Evolutionary conservation across 768 basidiomycete species (phyloP).

Genomic region (Leccinum longicurvipes): DNA sequence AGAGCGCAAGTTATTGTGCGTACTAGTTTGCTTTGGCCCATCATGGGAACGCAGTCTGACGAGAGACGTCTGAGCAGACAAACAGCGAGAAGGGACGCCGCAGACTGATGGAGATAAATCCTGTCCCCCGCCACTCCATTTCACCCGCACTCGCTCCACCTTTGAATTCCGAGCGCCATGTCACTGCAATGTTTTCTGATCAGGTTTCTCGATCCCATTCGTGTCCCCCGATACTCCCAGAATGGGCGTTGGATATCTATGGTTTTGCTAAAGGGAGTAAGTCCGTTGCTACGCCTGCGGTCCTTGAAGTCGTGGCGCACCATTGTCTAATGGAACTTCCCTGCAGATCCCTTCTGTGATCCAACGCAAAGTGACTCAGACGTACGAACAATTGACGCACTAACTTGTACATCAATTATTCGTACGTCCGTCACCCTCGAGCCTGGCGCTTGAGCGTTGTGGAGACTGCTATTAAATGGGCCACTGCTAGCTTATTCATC

Average conservation of each 20-base stretch:
- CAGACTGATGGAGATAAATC: no score
- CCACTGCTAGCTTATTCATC: not conserved
- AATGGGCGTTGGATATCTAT: not conserved
- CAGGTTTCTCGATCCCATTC: slow-evolving; percentile 1
- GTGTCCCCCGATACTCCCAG: not conserved
- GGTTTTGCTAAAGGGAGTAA: not conserved
- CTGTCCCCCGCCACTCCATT: no score
- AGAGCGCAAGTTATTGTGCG: slow-evolving; percentile 4
- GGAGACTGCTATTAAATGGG: not conserved
- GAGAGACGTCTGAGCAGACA: not conserved
- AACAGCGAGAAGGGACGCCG: not conserved
- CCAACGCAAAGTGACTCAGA: slow-evolving; percentile 5
- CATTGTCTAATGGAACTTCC: not conserved
- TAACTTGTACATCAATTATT: accelerated
- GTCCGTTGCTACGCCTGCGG: not conserved
- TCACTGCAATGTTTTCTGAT: accelerated
- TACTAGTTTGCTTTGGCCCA: not conserved
- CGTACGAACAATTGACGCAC: slow-evolving; percentile 10
- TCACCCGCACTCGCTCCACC: no score
- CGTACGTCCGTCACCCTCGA: slow-evolving; percentile 12
- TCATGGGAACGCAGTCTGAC: not conserved
- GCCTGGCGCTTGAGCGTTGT: not conserved
- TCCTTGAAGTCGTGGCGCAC: not conserved
- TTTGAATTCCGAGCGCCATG: not conserved
- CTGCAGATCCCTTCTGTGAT: not conserved